Evolutionary conservation across 2,329 filamentous ascomycete species (phyloP), one percentile per base, ranked within the genome.

Genomic region (Incumbomyces delicatus): DNA sequence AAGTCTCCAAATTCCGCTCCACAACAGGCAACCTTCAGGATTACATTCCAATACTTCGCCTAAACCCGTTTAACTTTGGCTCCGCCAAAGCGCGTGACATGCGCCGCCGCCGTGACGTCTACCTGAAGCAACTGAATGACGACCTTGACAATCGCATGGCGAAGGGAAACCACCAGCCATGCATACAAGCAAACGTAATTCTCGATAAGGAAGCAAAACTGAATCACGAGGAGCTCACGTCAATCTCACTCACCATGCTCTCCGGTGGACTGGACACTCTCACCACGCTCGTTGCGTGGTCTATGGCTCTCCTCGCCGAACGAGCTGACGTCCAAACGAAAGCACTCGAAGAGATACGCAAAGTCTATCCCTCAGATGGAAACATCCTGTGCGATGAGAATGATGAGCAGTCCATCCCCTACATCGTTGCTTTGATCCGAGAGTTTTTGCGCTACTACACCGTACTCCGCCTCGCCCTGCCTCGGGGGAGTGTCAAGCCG

Each of bases 141-240:
- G 76, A 75, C 2, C 64, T 83, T 6, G 77, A 81, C 47, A 71
- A 77, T 17, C 68, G 76, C 1, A 81, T 83, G 66, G 71, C 70
- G 41, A 75, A 76, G 37, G 78, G 78, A 0, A 78, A 67, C 0
- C 72, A 82, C 57, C 72, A 74, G 53, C 77, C 79, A 0, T 83
- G 80, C 57, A 83, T 83, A 36, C 79, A 83, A 50, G 78, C 77
- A 3, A 83, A 82, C 50, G 73, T 83, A 29, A 81, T 83, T 49
- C 64, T 75, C 39, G 79, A 83, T 53, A 73, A 77, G 53, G 79
- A 83, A 32, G 74, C 78, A 0, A 78, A 75, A 51, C 63, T 83
- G 13, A 80, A 76, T 61, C 70, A 72, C 33, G 77, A 76, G 41
- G 80, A 84, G 53, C 67, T 83, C 31, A 81, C 73, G 0, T 79